phyloP scores from a whole-genome alignment of 352 stramenopile species.

The Peronosclerospora sorghi region DNA sequence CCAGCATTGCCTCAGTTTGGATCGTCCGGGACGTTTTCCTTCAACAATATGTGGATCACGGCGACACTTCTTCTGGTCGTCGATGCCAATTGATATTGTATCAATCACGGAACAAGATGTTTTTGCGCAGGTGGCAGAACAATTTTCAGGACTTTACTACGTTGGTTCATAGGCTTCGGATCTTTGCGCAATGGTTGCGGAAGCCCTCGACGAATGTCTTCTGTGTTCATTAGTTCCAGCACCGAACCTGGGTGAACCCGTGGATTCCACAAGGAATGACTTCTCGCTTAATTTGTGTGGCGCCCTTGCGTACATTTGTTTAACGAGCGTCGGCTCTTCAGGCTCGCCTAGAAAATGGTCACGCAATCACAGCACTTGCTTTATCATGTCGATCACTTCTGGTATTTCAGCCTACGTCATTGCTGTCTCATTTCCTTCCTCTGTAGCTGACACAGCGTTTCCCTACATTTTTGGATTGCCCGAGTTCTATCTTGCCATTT shows the following conservation, averaged over 20 bases:
- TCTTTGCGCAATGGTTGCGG: conserved; percentile 71
- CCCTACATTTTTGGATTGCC: conserved; percentile 59
- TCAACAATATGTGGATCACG: conserved; percentile 86
- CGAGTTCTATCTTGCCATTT: conserved; percentile 75
- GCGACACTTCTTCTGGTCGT: conserved; percentile 95
- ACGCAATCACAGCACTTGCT: conserved; percentile 35
- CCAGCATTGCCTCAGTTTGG: conserved; percentile 55
- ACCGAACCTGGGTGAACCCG: conserved; percentile 35
- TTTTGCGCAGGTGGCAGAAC: conserved; percentile 46
- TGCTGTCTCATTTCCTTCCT: conserved; percentile 37
- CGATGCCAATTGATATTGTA: conserved; percentile 84
- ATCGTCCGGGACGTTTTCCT: conserved; percentile 72
- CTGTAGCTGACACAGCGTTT: conserved; percentile 63
- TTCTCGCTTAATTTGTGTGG: conserved; percentile 63
- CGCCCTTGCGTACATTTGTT: conserved; percentile 61
- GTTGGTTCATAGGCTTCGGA: conserved; percentile 56
- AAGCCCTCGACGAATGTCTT: conserved; percentile 66
- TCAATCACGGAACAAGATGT: conserved; percentile 79
- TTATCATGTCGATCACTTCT: conserved; percentile 63
- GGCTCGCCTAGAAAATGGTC: conserved; percentile 77
- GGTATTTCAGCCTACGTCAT: conserved; percentile 66
- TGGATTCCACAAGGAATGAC: conserved; percentile 52
- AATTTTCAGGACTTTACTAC: conserved; percentile 76
- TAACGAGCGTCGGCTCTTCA: conserved; percentile 74
- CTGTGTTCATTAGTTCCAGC: conserved; percentile 61